Conservation (phyloP, 2,329 filamentous ascomycete species). For the Neofusicoccum sp. region DNA sequence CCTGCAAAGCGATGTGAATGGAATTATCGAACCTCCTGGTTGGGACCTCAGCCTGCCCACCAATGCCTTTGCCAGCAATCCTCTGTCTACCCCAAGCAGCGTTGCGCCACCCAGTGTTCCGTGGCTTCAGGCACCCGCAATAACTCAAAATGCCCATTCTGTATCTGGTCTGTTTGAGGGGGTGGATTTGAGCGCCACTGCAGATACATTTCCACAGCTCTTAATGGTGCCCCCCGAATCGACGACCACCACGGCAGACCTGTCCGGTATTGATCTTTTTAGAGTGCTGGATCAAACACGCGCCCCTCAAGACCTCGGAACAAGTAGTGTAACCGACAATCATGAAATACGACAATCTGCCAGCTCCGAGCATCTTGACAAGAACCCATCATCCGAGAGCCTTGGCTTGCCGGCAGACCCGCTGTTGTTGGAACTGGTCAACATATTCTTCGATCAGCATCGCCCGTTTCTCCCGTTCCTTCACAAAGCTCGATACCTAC, state of each 20-base stretch:
- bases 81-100: background rate
- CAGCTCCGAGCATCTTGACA: background rate
- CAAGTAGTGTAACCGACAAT: no score
- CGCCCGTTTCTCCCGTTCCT: slow-evolving; percentile 27
- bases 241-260: background rate
- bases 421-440: background rate
- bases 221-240: background rate
- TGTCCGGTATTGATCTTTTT: background rate
- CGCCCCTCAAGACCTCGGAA: background rate
- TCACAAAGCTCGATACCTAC: slow-evolving; percentile 26
- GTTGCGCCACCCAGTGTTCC: background rate
- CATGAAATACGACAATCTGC: background rate
- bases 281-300: background rate
- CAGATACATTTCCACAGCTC: background rate
- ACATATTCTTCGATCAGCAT: background rate
- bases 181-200: background rate
- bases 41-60: background rate
- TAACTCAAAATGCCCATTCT: background rate
- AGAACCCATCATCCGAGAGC: background rate
- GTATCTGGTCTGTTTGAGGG: background rate
- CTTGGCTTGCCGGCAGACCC: background rate
- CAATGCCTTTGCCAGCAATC: background rate
- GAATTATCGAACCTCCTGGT: background rate
- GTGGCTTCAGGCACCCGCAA: background rate
- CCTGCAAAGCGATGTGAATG: background rate